phyloP scores from a whole-genome alignment of 2,329 filamentous ascomycete species.

The Trichoderma harzianum region DNA sequence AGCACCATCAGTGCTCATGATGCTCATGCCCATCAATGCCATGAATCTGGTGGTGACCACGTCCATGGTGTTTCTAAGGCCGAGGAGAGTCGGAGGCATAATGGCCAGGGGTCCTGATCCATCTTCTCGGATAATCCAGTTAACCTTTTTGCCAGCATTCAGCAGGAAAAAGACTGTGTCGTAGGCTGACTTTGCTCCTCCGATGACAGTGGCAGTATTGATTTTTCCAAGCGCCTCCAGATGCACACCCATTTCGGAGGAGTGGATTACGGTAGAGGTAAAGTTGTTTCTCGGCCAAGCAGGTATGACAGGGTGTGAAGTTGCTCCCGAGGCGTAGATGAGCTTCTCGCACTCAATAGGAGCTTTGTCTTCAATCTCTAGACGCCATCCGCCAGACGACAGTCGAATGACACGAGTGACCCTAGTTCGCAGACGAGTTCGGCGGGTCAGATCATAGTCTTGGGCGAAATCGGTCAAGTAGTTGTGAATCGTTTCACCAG shows the following conservation, averaged over 20 bases:
- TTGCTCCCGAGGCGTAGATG: constrained; percentile 26
- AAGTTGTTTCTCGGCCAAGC: constrained; percentile 24
- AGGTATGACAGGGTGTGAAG: constrained; percentile 26
- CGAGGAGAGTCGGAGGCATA: constrained; percentile 20
- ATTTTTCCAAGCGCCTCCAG: background rate
- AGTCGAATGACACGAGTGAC: constrained; percentile 19
- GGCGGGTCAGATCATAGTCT: constrained; percentile 21
- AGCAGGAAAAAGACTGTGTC: constrained; percentile 33
- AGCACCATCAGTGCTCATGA: constrained; percentile 27
- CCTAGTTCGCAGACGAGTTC: constrained; percentile 22
- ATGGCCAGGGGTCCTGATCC: background rate
- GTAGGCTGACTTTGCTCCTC: constrained; percentile 34
- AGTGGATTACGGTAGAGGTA: constrained; percentile 29
- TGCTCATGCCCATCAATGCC: constrained; percentile 27
- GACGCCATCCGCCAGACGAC: constrained; percentile 23
- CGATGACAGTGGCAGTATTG: constrained; percentile 28
- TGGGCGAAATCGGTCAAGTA: constrained; percentile 30
- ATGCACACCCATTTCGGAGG: constrained; percentile 23
- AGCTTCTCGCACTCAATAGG: constrained; percentile 24
- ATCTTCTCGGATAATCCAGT: constrained; percentile 33
- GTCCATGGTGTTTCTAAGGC: constrained; percentile 29
- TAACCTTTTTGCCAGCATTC: constrained; percentile 29
- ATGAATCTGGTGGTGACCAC: constrained; percentile 27
- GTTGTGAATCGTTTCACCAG: constrained; percentile 29
- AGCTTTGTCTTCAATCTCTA: constrained; percentile 22